These are phyloP conservation scores for Gomphus bonarii DNA, from an alignment of 1,284 basidiomycete species.

Conservation along the genomic window DNA sequence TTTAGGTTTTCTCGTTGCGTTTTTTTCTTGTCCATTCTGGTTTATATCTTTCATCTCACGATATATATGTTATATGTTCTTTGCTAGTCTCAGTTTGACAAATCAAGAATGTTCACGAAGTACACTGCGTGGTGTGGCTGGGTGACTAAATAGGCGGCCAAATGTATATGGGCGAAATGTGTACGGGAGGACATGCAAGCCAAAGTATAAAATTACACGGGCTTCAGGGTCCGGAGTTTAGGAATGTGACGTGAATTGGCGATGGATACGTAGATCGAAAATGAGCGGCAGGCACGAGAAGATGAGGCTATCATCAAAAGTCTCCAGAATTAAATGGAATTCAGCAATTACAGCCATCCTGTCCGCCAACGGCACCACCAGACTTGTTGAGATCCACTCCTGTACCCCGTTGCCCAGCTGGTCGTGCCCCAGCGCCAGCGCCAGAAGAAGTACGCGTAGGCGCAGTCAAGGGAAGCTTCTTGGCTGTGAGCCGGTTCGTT, in stretches of 20 bases:
- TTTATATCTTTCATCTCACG: background rate
- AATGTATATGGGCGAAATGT: background rate
- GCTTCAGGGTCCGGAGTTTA: background rate
- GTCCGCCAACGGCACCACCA: constrained; percentile 32
- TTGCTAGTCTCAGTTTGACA: background rate
- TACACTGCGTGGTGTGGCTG: background rate
- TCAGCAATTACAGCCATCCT: constrained; percentile 69
- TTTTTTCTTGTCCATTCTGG: background rate
- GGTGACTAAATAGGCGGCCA: background rate
- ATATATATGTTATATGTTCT: background rate
- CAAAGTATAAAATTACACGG: constrained; percentile 3
- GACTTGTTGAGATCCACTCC: constrained; percentile 72
- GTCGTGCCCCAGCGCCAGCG: constrained; percentile 26
- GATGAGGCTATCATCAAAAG: background rate
- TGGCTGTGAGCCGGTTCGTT: constrained; percentile 37
- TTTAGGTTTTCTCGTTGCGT: background rate
- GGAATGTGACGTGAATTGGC: background rate
- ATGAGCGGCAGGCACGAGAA: background rate
- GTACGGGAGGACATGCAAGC: background rate
- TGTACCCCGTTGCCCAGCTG: constrained; percentile 31
- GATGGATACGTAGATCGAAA: background rate
- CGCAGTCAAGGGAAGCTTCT: constrained; percentile 71
- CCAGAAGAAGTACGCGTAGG: constrained; percentile 44
- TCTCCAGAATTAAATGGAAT: background rate
- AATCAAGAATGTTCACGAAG: background rate